Evolutionary conservation across 202 grass and related monocot genomes (phyloP), one percentile per base, ranked within the genome.

Genomic region (Carex sylvatica): DNA sequence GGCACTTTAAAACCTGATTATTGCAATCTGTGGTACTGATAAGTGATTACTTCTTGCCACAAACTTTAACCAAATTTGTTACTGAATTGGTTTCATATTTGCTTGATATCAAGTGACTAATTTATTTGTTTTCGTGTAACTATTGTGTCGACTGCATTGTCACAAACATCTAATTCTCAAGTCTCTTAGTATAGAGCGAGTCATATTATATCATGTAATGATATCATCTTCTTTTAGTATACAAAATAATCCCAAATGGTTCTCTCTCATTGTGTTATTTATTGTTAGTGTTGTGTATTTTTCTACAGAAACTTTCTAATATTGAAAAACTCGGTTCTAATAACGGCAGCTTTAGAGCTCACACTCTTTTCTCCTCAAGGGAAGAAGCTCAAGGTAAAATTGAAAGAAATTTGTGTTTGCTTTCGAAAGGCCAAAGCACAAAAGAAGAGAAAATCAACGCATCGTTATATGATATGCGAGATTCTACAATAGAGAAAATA

Each of bases 401-500:
- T 47, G 68, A 36, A 71, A 71, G 14, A 2, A 71, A 20, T 46
- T 47, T 71, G 9, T 1, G 1, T 46, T 71, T 23, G 68, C 68
- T 67, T 67, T 67, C 31, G 0, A 0, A 67, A 67, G 14, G 28
- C 18, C 64, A 67, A 38, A 67, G 64, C 30, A 36, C 31, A 16
- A 36, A 67, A 67, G 30, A 67, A 18, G 30, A 36, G 30, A 67
- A 67, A 67, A 18, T 16, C 64, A 67, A 67, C 36, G 64, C 64
- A 67, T 67, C 14, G 64, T 18, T 67, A 67, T 67, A 38, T 67
- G 15, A 36, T 2, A n/a, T 67, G 64, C 64, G 64, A 9, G 31
- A 67, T 67, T 67, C 14, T 36, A 67, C 64, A 36, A n/a, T 67
- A 36, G 30, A 67, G 14, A 67, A 67, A 67, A 67, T 67, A 36